Evolutionary conservation across 129 eudicot species (phyloP).

Genomic region (Ambrosia trifida): DNA sequence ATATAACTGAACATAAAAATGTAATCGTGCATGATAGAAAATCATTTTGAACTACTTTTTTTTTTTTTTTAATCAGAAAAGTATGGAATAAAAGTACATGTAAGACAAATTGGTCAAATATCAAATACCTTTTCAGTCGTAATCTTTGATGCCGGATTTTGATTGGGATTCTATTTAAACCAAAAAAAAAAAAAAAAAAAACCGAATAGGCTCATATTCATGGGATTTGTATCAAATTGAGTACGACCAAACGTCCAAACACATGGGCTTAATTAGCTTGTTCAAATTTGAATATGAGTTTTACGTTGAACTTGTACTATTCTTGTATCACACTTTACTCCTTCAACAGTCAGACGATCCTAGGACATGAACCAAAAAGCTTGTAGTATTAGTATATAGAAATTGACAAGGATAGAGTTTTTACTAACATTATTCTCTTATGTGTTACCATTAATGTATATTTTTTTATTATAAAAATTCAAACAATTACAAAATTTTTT

Average conservation of each 20-base stretch:
- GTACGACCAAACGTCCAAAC: background rate
- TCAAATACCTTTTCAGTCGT: background rate
- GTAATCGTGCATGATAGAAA: background rate
- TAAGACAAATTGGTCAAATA: background rate
- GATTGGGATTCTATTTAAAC: background rate
- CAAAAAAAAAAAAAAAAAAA: background rate
- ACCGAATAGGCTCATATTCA: background rate
- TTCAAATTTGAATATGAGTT: background rate
- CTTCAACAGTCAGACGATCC: background rate
- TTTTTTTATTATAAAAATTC: too few species aligned
- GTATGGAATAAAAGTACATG: background rate
- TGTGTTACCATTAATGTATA: too few species aligned
- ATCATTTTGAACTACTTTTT: background rate
- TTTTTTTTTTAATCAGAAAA: background rate
- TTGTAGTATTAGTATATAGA: too few species aligned
- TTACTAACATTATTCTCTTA: too few species aligned
- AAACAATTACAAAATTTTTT: too few species aligned
- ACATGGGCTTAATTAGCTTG: background rate
- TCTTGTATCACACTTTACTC: conserved; percentile 5
- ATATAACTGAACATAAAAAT: too few species aligned
- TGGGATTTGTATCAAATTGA: background rate
- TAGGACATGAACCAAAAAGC: too few species aligned
- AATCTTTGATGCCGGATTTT: conserved; percentile 1
- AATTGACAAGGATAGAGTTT: too few species aligned
- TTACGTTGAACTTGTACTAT: background rate